phyloP scores from a whole-genome alignment of 768 basidiomycete species.

The Trametopsis cervina region DNA sequence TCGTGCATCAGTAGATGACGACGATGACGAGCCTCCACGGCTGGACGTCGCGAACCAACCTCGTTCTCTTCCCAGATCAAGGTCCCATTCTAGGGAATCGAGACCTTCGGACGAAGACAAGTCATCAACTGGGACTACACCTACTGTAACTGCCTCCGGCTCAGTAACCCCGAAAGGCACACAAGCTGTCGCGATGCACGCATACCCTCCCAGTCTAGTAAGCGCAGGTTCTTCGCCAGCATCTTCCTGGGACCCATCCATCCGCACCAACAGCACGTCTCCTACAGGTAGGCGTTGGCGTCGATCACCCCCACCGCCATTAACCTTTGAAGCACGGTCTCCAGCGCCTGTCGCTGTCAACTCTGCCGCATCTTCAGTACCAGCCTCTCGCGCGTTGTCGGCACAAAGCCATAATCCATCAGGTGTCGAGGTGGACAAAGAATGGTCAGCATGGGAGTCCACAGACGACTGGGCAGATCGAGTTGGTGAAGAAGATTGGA shows the following conservation, averaged over 20 bases:
- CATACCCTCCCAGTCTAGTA: constrained; percentile 56
- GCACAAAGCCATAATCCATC: background rate
- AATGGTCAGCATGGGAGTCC: constrained; percentile 42
- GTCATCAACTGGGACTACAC: constrained; percentile 30
- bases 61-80: constrained; percentile 9
- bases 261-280: constrained; percentile 23
- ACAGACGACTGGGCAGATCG: constrained; percentile 47
- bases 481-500: constrained; percentile 43
- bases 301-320: constrained; percentile 19
- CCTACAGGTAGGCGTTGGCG: constrained; percentile 12
- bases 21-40: constrained; percentile 40
- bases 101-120: constrained; percentile 31
- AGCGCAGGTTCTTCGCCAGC: constrained; percentile 28
- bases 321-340: constrained; percentile 17
- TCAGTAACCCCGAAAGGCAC: constrained; percentile 19
- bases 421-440: constrained; percentile 12
- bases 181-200: constrained; percentile 32
- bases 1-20: constrained; percentile 40
- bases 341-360: constrained; percentile 11
- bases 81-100: constrained; percentile 19
- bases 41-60: constrained; percentile 43
- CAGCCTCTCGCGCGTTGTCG: background rate
- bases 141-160: constrained; percentile 22
- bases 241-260: constrained; percentile 27
- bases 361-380: constrained; percentile 8